These are phyloP conservation scores for Carex pumila DNA, from an alignment of 176 grass and related monocot genomes.

Conservation along the genomic window DNA sequence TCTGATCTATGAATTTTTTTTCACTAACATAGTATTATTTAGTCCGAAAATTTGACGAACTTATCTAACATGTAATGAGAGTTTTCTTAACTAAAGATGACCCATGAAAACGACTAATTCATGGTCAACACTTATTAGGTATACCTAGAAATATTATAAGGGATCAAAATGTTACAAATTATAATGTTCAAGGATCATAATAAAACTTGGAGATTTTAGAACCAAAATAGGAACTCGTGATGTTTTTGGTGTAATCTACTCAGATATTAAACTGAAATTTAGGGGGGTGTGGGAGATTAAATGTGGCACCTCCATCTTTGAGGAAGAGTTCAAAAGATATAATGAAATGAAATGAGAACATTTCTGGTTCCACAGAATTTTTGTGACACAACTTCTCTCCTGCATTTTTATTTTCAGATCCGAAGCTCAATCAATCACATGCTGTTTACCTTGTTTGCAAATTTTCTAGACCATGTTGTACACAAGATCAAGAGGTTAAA, in stretches of 20 bases:
- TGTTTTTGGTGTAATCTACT: not conserved
- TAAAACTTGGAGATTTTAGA: not conserved
- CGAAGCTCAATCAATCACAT: not conserved
- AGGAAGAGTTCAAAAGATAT: not conserved
- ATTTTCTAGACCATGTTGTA: not conserved
- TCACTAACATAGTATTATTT: not conserved
- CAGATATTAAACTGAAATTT: not conserved
- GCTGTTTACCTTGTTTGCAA: not conserved
- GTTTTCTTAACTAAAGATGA: not conserved
- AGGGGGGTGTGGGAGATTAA: not conserved
- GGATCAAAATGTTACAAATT: not conserved
- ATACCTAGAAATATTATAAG: not conserved
- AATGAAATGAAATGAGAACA: not conserved
- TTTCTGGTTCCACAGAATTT: not conserved
- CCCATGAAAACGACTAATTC: not conserved
- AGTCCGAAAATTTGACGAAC: not conserved
- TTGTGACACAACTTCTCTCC: not conserved
- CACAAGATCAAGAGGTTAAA: not conserved
- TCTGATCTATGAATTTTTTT: not conserved
- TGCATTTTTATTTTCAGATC: slow-evolving; percentile 1
- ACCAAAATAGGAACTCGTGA: not conserved
- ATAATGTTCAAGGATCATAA: not conserved
- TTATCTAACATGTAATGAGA: not conserved
- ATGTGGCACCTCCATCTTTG: not conserved
- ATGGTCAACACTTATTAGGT: not conserved